A percentile compares a stretch with the other conserved stretches of the same genome.
Conservation (phyloP, 176 grass and related monocot species). For the Miscanthus lutarioriparius region DNA sequence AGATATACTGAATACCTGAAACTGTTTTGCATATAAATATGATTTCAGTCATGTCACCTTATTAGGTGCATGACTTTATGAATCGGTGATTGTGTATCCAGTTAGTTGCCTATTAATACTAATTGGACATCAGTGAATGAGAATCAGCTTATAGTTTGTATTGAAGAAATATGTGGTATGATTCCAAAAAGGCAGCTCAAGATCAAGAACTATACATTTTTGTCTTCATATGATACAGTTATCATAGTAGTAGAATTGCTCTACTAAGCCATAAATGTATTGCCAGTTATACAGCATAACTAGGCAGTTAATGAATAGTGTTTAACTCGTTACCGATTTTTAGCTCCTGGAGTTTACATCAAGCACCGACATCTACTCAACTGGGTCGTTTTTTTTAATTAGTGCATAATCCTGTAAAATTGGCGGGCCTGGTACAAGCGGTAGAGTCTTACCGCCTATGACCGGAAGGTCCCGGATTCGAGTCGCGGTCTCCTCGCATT, state of each 20-base stretch:
- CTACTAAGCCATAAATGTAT: background rate
- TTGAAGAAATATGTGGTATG: constrained; percentile 13
- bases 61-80: constrained; percentile 28
- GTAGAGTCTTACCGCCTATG: no score
- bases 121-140: background rate
- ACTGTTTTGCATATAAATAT: background rate
- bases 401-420: background rate
- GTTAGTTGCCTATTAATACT: constrained; percentile 2
- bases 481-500: no score
- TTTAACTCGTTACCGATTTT: background rate
- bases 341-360: background rate
- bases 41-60: constrained; percentile 20
- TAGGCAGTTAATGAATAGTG: background rate
- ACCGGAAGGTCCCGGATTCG: no score
- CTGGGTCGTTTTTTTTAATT: background rate
- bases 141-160: constrained; percentile 9
- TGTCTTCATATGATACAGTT: background rate
- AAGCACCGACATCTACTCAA: background rate
- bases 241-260: background rate
- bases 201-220: background rate
- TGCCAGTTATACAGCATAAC: background rate
- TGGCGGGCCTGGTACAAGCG: no score
- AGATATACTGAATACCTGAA: constrained; percentile 18
- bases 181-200: background rate
- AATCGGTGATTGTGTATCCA: constrained; percentile 5